A percentile compares a stretch with the other conserved stretches of the same genome.
These are phyloP conservation scores for Sclerotinia trifoliorum DNA, from an alignment of 2,329 filamentous ascomycete genomes.

Conservation along the genomic window DNA sequence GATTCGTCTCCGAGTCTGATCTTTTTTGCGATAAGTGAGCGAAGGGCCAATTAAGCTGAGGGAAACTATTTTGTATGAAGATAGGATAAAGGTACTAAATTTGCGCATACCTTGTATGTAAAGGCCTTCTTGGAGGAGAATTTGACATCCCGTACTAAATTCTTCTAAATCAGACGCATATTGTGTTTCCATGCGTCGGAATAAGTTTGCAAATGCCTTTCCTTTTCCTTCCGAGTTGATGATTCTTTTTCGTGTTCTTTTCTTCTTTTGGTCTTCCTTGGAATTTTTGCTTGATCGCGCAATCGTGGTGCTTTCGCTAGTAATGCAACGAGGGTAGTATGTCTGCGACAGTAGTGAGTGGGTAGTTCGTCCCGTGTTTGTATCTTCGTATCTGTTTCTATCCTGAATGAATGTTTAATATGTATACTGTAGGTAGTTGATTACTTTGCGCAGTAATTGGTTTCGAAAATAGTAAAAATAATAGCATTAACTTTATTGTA, in stretches of 20 bases:
- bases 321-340: conserved; percentile 8
- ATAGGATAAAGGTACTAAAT: background rate
- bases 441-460: background rate
- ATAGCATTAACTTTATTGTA: conserved; percentile 10
- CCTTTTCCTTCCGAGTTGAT: background rate
- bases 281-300: background rate
- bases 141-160: conserved; percentile 29
- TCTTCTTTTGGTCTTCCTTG: background rate
- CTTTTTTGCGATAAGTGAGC: conserved; percentile 26
- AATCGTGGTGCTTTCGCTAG: background rate
- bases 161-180: conserved; percentile 22
- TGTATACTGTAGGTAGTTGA: background rate
- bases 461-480: conserved; percentile 10
- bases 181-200: conserved; percentile 25
- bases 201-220: background rate
- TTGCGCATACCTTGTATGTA: conserved; percentile 23
- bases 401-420: conserved; percentile 3
- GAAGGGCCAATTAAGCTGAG: conserved; percentile 12
- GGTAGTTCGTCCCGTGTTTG: conserved; percentile 17
- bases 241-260: background rate
- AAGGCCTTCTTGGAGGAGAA: conserved; percentile 28
- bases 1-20: conserved; percentile 33
- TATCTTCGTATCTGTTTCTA: background rate
- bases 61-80: conserved; percentile 4
- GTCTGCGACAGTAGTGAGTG: conserved; percentile 9